A percentile compares a stretch with the other conserved stretches of the same genome.
Conservation (phyloP, 169 alveolate genomes). For the Plasmodium inui region DNA sequence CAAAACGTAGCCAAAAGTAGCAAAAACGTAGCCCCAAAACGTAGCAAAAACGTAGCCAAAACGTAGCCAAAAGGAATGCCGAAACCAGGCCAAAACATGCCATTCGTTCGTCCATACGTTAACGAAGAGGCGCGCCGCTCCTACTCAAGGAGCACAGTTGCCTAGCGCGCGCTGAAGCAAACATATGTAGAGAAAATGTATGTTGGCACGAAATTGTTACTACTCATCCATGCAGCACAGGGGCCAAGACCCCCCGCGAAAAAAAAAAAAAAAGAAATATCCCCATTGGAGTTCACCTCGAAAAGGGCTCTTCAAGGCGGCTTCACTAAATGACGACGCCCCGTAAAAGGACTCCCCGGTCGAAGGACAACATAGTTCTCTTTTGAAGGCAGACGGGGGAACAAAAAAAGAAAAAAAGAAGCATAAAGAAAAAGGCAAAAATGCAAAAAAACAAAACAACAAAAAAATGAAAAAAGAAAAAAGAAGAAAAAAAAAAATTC, state of each 20-base stretch:
- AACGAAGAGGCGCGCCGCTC: not conserved
- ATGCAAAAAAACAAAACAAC: not conserved
- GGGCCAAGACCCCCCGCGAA: not conserved
- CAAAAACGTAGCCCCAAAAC: not conserved
- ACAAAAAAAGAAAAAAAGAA: too few species aligned
- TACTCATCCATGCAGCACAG: not conserved
- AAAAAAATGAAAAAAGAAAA: not conserved
- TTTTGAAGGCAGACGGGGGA: not conserved
- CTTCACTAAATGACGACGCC: not conserved
- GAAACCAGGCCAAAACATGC: too few species aligned
- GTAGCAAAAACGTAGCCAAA: not conserved
- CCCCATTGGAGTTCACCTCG: not conserved
- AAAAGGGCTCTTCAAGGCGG: not conserved
- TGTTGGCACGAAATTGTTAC: not conserved
- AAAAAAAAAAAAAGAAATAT: not conserved
- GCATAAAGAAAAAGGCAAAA: not conserved
- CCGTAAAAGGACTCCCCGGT: not conserved
- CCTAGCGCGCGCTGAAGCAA: not conserved
- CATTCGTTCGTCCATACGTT: not conserved
- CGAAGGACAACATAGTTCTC: not conserved
- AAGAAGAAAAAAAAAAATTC: not conserved
- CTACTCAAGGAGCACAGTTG: too few species aligned
- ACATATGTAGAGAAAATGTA: not conserved
- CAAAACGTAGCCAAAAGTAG: too few species aligned
- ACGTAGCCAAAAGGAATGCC: too few species aligned